phyloP scores from a whole-genome alignment of 345 rosid genomes.

The Viola odorata region DNA sequence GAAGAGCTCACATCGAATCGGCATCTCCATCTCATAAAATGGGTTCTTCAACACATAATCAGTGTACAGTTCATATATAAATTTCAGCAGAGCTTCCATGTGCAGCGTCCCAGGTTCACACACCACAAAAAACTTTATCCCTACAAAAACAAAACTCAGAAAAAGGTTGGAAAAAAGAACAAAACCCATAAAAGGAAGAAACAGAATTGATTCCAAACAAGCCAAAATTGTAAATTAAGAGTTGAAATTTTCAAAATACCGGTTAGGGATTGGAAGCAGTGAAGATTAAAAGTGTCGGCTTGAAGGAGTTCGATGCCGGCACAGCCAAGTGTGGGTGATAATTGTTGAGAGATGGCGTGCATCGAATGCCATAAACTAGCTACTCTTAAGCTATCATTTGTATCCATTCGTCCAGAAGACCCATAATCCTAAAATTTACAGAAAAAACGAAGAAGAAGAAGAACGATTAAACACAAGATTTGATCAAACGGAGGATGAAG shows the following conservation, averaged over 20 bases:
- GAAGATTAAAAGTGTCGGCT: constrained; percentile 94
- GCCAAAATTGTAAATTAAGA: neutral
- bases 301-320: constrained; percentile 91
- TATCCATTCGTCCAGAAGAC: constrained; percentile 89
- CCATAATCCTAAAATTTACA: constrained; percentile 66
- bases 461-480: no score
- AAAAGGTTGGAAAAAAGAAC: neutral
- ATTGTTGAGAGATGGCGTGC: constrained; percentile 99
- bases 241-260: constrained; percentile 30
- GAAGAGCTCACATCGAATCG: constrained; percentile 93
- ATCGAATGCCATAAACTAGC: constrained; percentile 99
- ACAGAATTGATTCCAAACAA: neutral
- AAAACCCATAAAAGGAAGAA: neutral
- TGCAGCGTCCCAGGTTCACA: constrained; percentile 80
- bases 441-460: neutral
- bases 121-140: constrained; percentile 94
- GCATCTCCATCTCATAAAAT: constrained; percentile 99
- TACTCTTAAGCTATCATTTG: constrained; percentile 93
- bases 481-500: neutral
- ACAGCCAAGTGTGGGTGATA: constrained; percentile 82
- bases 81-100: constrained; percentile 78
- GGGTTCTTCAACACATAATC: constrained; percentile 96
- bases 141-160: constrained; percentile 26
- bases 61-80: constrained; percentile 78
- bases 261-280: constrained; percentile 92